A percentile compares a stretch with the other conserved stretches of the same genome.
Conservation (phyloP, 495 filamentous ascomycete genomes). For the Acidiella bohemica region DNA sequence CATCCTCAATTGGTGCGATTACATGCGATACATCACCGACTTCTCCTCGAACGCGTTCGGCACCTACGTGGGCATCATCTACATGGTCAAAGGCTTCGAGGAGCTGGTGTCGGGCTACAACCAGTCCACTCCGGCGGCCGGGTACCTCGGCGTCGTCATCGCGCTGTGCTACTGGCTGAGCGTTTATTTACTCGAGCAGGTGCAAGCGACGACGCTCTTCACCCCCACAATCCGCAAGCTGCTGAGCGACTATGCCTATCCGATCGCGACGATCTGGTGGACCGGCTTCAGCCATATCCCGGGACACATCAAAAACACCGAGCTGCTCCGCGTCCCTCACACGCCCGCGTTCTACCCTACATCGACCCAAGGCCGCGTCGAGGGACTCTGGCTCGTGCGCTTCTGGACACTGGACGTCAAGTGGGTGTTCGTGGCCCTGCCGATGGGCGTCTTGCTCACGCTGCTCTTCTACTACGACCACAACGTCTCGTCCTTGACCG, state of each 20-base stretch:
- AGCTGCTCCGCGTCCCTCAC: slow-evolving; percentile 27
- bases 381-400: slow-evolving; percentile 54
- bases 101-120: slow-evolving; percentile 24
- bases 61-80: slow-evolving; percentile 35
- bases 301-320: slow-evolving; percentile 19
- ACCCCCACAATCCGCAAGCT: slow-evolving; percentile 26
- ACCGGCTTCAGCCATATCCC: slow-evolving; percentile 26
- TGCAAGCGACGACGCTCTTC: slow-evolving; percentile 26
- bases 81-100: slow-evolving; percentile 28
- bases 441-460: slow-evolving; percentile 74
- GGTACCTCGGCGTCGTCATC: slow-evolving; percentile 28
- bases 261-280: slow-evolving; percentile 29
- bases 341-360: slow-evolving; percentile 60
- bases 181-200: slow-evolving; percentile 27
- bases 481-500: slow-evolving; percentile 45
- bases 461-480: slow-evolving; percentile 92
- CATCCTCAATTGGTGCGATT: slow-evolving; percentile 31
- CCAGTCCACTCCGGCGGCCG: slow-evolving; percentile 13
- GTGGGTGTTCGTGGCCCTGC: slow-evolving; percentile 76
- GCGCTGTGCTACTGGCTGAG: slow-evolving; percentile 28
- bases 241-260: slow-evolving; percentile 32
- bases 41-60: slow-evolving; percentile 35
- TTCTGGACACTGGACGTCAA: slow-evolving; percentile 73
- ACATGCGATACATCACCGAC: slow-evolving; percentile 32
- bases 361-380: slow-evolving; percentile 53